Percentiles rank a stretch among this genome's conserved stretches.
These are phyloP conservation scores for Oropetium thomaeum DNA, from an alignment of 176 grass and related monocot genomes.

Conservation along the genomic window DNA sequence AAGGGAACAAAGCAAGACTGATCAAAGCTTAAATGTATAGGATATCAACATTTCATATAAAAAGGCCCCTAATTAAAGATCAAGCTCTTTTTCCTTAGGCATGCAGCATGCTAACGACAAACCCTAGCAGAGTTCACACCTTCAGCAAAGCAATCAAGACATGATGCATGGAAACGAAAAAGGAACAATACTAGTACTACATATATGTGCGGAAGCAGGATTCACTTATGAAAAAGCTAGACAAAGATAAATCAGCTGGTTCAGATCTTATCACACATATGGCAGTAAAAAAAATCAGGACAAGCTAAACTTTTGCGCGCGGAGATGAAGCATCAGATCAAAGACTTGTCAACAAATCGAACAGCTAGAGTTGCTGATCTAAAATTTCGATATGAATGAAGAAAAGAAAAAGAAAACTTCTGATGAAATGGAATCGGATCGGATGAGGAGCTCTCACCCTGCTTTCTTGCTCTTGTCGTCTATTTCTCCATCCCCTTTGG, in stretches of 20 bases:
- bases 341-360: neutral
- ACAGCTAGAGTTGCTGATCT: neutral
- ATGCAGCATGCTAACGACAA: constrained; percentile 36
- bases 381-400: neutral
- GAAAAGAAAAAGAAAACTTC: neutral
- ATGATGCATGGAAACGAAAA: neutral
- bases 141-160: constrained; percentile 25
- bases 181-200: neutral
- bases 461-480: constrained; percentile 74
- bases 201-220: neutral
- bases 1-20: constrained; percentile 1
- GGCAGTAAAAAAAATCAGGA: neutral
- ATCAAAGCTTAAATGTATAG: constrained; percentile 7
- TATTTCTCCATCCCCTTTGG: constrained; percentile 30
- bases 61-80: constrained; percentile 45
- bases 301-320: neutral
- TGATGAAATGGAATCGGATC: constrained; percentile 11
- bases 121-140: constrained; percentile 45
- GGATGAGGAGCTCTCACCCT: constrained; percentile 47
- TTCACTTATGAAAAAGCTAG: neutral
- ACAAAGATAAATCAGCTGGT: neutral
- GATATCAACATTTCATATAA: neutral
- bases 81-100: neutral
- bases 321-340: neutral
- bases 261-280: constrained; percentile 17